These are phyloP conservation scores for Fusarium foetens DNA, from an alignment of 2,329 filamentous ascomycete species.

Conservation along the genomic window DNA sequence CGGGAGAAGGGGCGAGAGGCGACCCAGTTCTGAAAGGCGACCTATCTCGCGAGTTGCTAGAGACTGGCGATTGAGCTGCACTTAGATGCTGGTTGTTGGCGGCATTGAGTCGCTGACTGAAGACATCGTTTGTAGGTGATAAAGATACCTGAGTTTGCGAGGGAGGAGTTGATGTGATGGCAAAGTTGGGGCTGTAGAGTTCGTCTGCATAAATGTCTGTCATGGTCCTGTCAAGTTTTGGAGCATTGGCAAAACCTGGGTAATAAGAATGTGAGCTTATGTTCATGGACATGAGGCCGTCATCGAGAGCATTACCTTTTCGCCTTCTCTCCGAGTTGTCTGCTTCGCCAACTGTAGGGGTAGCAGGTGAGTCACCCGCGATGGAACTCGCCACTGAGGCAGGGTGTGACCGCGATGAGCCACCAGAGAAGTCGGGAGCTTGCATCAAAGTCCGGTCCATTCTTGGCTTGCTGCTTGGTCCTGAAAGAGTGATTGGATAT, in stretches of 20 bases:
- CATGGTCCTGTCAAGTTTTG: conserved; percentile 86
- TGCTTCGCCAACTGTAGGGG: conserved; percentile 62
- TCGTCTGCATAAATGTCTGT: conserved; percentile 88
- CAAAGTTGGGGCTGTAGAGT: conserved; percentile 78
- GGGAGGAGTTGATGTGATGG: conserved; percentile 66
- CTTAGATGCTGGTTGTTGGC: conserved; percentile 79
- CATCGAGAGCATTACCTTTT: conserved; percentile 59
- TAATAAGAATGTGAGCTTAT: conserved; percentile 68
- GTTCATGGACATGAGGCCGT: conserved; percentile 13
- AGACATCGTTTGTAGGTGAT: conserved; percentile 66
- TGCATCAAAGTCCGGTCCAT: conserved; percentile 57
- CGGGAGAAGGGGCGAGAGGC: conserved; percentile 62
- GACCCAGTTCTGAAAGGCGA: conserved; percentile 85
- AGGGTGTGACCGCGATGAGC: conserved; percentile 58
- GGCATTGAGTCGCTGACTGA: conserved; percentile 80
- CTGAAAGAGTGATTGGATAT: conserved; percentile 54
- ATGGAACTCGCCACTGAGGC: conserved; percentile 67
- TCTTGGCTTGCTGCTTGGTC: conserved; percentile 50
- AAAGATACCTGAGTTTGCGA: conserved; percentile 58
- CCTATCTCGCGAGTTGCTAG: conserved; percentile 67
- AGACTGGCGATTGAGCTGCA: conserved; percentile 63
- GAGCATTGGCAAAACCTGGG: conserved; percentile 63
- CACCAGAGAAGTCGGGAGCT: conserved; percentile 57
- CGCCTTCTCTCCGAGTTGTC: conserved; percentile 61
- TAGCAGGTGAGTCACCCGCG: conserved; percentile 68